These are phyloP conservation scores for Pleurotus cornucopiae DNA, from an alignment of 768 basidiomycete species.

Conservation along the genomic window DNA sequence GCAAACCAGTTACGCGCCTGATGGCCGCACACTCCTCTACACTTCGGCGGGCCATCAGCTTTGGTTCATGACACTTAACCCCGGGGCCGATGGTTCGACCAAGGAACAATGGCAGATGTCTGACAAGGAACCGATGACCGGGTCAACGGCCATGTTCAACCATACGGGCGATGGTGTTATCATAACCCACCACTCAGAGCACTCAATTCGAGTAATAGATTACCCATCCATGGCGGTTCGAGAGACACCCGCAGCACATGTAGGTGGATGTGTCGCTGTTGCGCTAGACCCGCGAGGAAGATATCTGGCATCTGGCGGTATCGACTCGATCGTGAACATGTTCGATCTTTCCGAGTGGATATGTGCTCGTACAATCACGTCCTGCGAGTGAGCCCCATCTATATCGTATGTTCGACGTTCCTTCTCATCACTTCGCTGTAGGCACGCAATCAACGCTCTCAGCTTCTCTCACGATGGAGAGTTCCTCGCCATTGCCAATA, in stretches of 20 bases:
- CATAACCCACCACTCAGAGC: conserved; percentile 58
- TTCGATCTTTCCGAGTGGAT: conserved; percentile 83
- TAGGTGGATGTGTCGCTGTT: conserved; percentile 73
- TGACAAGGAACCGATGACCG: conserved; percentile 50
- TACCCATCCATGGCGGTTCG: conserved; percentile 58
- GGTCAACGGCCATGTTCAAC: conserved; percentile 72
- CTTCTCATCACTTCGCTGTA: conserved; percentile 20
- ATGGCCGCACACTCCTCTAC: conserved; percentile 63
- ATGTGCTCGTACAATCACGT: conserved; percentile 67
- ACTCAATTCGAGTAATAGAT: conserved; percentile 63
- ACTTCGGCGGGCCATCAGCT: conserved; percentile 57
- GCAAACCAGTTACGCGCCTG: conserved; percentile 68
- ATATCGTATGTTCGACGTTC: neutral
- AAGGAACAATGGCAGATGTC: conserved; percentile 44
- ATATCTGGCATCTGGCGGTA: conserved; percentile 80
- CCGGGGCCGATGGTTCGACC: conserved; percentile 39
- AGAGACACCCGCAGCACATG: conserved; percentile 69
- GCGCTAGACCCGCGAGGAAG: conserved; percentile 79
- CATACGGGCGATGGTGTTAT: conserved; percentile 71
- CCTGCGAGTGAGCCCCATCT: conserved; percentile 64
- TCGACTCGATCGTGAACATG: conserved; percentile 79
- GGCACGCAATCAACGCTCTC: conserved; percentile 65
- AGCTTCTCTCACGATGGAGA: conserved; percentile 85
- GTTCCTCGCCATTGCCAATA: conserved; percentile 72
- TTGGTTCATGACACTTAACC: conserved; percentile 56